These are phyloP conservation scores for Solanum gracilifrons DNA, from an alignment of 257 asterid genomes.

Conservation along the genomic window DNA sequence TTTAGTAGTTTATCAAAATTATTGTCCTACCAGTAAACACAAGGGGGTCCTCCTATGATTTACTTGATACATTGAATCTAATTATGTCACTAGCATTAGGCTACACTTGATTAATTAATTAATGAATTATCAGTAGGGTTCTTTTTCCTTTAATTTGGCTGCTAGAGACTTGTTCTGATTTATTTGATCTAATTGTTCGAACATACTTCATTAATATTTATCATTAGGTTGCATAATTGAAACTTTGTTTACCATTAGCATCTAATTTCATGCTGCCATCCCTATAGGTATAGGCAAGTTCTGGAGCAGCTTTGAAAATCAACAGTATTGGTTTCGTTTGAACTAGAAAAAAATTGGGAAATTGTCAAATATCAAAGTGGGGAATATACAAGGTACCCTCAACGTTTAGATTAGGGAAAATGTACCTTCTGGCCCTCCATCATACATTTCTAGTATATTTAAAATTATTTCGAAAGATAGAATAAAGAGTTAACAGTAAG, in stretches of 20 bases:
- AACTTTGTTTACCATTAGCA: background rate
- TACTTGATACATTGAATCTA: background rate
- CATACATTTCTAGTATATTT: background rate
- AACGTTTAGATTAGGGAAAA: background rate
- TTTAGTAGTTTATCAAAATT: background rate
- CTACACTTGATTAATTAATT: background rate
- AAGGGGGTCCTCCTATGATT: background rate
- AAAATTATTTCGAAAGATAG: background rate
- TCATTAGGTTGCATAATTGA: background rate
- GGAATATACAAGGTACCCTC: background rate
- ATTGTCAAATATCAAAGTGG: background rate
- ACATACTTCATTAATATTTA: background rate
- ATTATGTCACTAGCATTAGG: background rate
- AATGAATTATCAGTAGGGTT: background rate
- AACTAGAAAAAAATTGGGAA: background rate
- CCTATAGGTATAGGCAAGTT: background rate
- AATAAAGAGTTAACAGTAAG: background rate
- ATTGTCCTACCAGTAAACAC: background rate
- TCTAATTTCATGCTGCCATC: background rate
- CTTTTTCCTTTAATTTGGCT: background rate
- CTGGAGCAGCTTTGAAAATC: background rate
- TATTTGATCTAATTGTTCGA: background rate
- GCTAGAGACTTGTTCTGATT: background rate
- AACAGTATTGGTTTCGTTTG: background rate
- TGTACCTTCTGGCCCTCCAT: background rate